A percentile compares a stretch with the other conserved stretches of the same genome.
These are phyloP conservation scores for Russula sp. DNA, from an alignment of 768 basidiomycete species.

Conservation along the genomic window DNA sequence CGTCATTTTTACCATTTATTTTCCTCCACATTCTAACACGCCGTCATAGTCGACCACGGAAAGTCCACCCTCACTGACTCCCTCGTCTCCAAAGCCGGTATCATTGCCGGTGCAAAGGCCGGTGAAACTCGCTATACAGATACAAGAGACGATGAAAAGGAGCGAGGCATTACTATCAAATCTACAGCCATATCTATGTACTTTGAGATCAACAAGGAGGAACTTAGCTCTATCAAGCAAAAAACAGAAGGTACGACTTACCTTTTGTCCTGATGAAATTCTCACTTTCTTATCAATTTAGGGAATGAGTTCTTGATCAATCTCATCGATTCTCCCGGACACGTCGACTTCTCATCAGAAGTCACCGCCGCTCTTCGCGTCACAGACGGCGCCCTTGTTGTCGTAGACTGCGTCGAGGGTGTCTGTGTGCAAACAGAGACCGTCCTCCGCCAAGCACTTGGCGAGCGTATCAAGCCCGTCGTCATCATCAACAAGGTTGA, in stretches of 20 bases:
- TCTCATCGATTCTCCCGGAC: constrained; percentile 98
- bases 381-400: constrained; percentile 98
- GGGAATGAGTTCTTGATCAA: constrained; percentile 99
- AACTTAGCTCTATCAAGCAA: constrained; percentile 81
- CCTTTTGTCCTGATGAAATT: constrained; percentile 24
- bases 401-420: constrained; percentile 99
- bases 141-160: constrained; percentile 97
- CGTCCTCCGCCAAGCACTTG: constrained; percentile 93
- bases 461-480: constrained; percentile 99
- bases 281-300: constrained; percentile 32
- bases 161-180: constrained; percentile 99
- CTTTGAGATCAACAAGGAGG: constrained; percentile 92
- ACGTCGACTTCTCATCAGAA: constrained; percentile 99
- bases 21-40: constrained; percentile 27
- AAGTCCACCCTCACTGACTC: constrained; percentile 99
- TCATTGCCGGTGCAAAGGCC: constrained; percentile 91
- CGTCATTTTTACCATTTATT: constrained; percentile 36
- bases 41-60: constrained; percentile 88
- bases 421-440: constrained; percentile 99
- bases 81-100: constrained; percentile 98
- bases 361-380: constrained; percentile 99
- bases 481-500: constrained; percentile 99
- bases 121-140: constrained; percentile 97
- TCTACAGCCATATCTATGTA: constrained; percentile 99
- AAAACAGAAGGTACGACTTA: constrained; percentile 76